Conservation (phyloP, 352 stramenopile genomes). For the Globisporangium takayamanum region DNA sequence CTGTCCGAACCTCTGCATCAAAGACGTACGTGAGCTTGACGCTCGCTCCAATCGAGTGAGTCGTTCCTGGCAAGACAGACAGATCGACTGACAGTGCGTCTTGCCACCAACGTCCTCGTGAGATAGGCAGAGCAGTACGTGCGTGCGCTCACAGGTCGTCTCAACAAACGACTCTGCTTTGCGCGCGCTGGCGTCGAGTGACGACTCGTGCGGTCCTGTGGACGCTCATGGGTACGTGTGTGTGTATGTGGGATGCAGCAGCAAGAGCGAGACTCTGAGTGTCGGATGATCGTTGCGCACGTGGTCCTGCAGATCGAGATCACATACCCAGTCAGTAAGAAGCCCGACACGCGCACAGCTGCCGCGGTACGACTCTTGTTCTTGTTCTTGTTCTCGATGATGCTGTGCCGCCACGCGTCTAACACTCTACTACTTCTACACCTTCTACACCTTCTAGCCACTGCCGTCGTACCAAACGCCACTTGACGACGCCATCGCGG, state of each 20-base stretch:
- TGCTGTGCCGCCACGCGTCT: not conserved
- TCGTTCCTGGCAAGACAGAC: too few species aligned
- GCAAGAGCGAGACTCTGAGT: too few species aligned
- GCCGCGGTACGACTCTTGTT: not conserved
- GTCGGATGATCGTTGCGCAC: not conserved
- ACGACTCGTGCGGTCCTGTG: slow-evolving; percentile 46
- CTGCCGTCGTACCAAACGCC: slow-evolving; percentile 6
- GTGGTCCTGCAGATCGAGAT: slow-evolving; percentile 42
- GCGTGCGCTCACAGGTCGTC: slow-evolving; percentile 39
- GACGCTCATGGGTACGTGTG: slow-evolving; percentile 43
- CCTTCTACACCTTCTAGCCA: not conserved
- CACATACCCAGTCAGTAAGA: slow-evolving; percentile 37
- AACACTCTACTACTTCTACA: not conserved
- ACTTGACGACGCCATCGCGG: slow-evolving; percentile 1
- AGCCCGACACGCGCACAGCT: not conserved
- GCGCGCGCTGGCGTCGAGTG: slow-evolving; percentile 48
- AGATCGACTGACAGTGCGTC: not conserved
- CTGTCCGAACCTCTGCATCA: slow-evolving; percentile 68
- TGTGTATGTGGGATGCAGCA: not conserved
- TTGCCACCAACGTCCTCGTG: not conserved
- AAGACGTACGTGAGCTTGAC: slow-evolving; percentile 33
- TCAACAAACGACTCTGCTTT: slow-evolving; percentile 64
- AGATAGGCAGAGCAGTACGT: slow-evolving; percentile 65
- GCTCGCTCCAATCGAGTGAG: too few species aligned
- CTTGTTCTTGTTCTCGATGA: not conserved